phyloP scores from a whole-genome alignment of 1,284 basidiomycete species.

The Phaffia rhodozyma region DNA sequence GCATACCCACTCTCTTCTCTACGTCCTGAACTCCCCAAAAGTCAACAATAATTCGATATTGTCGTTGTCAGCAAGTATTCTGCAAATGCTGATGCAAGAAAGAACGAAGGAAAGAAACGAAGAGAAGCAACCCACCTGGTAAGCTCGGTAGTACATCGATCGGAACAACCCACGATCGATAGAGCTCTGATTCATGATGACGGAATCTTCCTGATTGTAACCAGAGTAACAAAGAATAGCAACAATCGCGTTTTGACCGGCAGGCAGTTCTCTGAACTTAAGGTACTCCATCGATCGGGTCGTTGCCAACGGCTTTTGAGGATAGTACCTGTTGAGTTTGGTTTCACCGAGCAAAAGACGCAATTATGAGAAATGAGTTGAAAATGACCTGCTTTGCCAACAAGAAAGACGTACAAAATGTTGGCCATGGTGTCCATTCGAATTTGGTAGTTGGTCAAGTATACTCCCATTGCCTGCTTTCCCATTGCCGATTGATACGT shows the following conservation, averaged over 20 bases:
- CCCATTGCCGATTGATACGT: conserved; percentile 99
- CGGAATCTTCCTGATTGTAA: conserved; percentile 99
- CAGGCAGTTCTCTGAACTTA: conserved; percentile 92
- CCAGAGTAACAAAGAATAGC: conserved; percentile 98
- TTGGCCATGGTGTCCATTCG: conserved; percentile 99
- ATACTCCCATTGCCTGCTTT: conserved; percentile 99
- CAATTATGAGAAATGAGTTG: no score
- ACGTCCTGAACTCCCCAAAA: conserved; percentile 50
- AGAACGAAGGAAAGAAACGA: no score
- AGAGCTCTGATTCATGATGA: conserved; percentile 99
- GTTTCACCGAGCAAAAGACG: no score
- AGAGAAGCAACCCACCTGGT: conserved; percentile 37
- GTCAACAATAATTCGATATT: not conserved
- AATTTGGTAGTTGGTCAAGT: conserved; percentile 91
- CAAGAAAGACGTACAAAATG: conserved; percentile 44
- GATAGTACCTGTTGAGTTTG: conserved; percentile 53
- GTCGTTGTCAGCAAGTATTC: not conserved
- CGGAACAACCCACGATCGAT: conserved; percentile 97
- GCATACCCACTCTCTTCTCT: conserved; percentile 91
- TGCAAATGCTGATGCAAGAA: no score
- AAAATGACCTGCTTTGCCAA: no score
- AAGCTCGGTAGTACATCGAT: conserved; percentile 95
- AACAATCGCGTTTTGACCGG: conserved; percentile 95
- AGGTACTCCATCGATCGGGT: conserved; percentile 98
- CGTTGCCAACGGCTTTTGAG: conserved; percentile 95